Base-by-base conservation (phyloP, 441 rosid species). In the Kokia cookei region DNA sequence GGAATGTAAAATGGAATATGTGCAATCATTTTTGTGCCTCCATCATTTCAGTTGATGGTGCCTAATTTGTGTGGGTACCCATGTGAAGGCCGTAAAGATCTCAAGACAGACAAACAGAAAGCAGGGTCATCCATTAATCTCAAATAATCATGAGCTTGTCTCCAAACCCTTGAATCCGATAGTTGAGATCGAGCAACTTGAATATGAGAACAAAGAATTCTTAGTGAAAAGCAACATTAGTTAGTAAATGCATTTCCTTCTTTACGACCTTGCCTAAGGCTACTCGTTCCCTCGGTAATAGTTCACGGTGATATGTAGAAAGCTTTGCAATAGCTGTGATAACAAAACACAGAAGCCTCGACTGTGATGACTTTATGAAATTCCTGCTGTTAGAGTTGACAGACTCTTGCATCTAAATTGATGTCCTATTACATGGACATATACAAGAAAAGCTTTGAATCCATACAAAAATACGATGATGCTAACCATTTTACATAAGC, bases 311-410 rank as follows among this genome's bases (percentile, higher is more conserved):
- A 82, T 84, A 84, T 19, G 96, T 89, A n/a, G 99, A 93, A 35
- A 93, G 96, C 79, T 93, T 93, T 68, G 98, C 88, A 17, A 93
- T 91, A 59, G 99, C 97, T 64, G 99, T 91, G 69, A 91, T 85
- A 66, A 93, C 99, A 78, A 90, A 95, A 83, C 99, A 93, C 43
- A 95, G 82, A 62, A 95, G 94, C 89, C 95, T 91, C 2, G 99
- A 86, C 45, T 91, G 96, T 22, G 93, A 35, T 5, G 2, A 1
- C 40, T 35, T 35, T 35, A 1, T 35, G 1, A 35, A 35, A 2
- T 35, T 5, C 76, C 79, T 84, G 66, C 84, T 68, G 40, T 65
- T 76, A 47, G 92, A 76, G 69, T 76, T 80, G 71, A 73, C 69
- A 51, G 96, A 85, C 24, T 88, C 96, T 81, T 86, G 91, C 83